Conservation (phyloP, 805 yeast species). For the Candida krabiensis region DNA sequence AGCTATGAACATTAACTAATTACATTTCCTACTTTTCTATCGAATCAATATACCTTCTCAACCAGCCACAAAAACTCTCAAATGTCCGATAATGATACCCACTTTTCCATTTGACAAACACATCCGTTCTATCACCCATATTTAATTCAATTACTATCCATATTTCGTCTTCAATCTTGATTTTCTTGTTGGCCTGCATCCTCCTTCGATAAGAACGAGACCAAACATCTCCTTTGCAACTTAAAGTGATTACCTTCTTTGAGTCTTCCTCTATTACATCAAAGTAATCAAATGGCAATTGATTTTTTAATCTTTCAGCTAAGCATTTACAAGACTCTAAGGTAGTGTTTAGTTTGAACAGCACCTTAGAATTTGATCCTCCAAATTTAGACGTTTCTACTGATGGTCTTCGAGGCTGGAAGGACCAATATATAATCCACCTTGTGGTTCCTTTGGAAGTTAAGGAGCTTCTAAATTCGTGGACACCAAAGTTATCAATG, state of each 20-base stretch:
- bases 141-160: constrained; percentile 8
- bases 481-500: constrained; percentile 30
- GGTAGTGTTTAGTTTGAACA: constrained; percentile 1
- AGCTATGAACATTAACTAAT: too few species aligned
- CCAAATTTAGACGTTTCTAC: constrained; percentile 9
- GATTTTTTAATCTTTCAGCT: not conserved
- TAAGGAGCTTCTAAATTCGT: constrained; percentile 29
- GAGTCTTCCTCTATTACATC: not conserved
- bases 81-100: constrained; percentile 26
- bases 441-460: constrained; percentile 28
- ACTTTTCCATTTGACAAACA: constrained; percentile 22
- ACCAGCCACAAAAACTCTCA: constrained; percentile 31
- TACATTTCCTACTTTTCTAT: not conserved
- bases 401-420: constrained; percentile 17
- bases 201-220: constrained; percentile 28
- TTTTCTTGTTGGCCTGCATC: constrained; percentile 4
- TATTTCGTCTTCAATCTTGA: constrained; percentile 8
- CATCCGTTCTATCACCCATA: not conserved
- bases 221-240: constrained; percentile 27
- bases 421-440: constrained; percentile 42
- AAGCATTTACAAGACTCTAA: too few species aligned
- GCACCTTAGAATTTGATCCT: constrained; percentile 4
- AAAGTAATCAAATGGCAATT: not conserved
- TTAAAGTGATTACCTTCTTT: not conserved
- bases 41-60: constrained; percentile 8